phyloP scores from a whole-genome alignment of 2,329 filamentous ascomycete species.

The Alternaria sp. region DNA sequence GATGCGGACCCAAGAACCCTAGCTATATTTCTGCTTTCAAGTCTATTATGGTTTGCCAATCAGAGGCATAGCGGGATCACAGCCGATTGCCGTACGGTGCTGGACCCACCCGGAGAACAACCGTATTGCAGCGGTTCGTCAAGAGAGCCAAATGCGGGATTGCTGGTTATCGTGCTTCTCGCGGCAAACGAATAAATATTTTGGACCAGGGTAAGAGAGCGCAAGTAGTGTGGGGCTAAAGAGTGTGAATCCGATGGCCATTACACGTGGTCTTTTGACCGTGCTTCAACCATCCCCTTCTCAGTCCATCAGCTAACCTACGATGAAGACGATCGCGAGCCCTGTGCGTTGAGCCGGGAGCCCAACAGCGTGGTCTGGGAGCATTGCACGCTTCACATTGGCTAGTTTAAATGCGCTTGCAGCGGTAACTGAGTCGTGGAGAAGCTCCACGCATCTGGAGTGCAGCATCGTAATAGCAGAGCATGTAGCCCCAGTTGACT shows the following conservation, averaged over 20 bases:
- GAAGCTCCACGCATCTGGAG: conserved; percentile 19
- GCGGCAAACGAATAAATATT: conserved; percentile 35
- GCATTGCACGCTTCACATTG: conserved; percentile 32
- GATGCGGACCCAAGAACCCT: conserved; percentile 27
- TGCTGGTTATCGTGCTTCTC: conserved; percentile 43
- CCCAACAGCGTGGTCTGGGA: conserved; percentile 45
- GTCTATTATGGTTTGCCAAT: conserved; percentile 31
- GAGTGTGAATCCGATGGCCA: conserved; percentile 15
- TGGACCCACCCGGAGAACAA: conserved; percentile 24
- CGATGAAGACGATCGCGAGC: conserved; percentile 33
- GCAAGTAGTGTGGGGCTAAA: conserved; percentile 10
- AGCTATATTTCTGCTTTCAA: conserved; percentile 11
- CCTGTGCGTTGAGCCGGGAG: conserved; percentile 39
- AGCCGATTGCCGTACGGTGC: conserved; percentile 24
- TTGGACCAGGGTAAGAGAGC: conserved; percentile 6
- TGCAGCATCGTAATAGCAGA: conserved; percentile 14
- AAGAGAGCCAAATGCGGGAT: conserved; percentile 24
- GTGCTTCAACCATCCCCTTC: conserved; percentile 19
- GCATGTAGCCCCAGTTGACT: conserved; percentile 2
- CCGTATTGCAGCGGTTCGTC: conserved; percentile 23
- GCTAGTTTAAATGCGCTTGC: conserved; percentile 37
- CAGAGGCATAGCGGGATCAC: conserved; percentile 23
- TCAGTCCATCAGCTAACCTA: conserved; percentile 22
- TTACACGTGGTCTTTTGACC: conserved; percentile 25
- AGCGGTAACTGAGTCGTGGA: conserved; percentile 30